These are phyloP conservation scores for Schizochytrium sp. DNA, from an alignment of 108 stramenopile genomes.

Conservation along the genomic window DNA sequence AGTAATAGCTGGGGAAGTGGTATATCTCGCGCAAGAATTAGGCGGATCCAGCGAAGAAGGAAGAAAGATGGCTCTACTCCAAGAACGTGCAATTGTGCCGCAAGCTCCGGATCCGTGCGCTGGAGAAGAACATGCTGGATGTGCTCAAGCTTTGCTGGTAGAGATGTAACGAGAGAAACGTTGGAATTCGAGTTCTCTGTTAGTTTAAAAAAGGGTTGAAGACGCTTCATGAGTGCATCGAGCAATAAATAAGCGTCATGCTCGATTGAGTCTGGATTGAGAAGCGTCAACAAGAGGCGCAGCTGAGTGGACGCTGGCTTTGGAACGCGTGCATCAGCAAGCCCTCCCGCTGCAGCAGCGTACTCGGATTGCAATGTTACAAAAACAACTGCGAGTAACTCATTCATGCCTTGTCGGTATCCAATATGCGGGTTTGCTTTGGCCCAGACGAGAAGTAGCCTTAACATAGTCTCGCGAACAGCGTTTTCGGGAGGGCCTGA, in stretches of 20 bases:
- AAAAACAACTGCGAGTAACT: slow-evolving; percentile 2
- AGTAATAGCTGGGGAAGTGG: slow-evolving; percentile 17
- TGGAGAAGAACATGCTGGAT: slow-evolving; percentile 51
- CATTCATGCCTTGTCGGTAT: slow-evolving; percentile 46
- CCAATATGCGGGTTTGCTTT: background rate
- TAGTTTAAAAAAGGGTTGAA: slow-evolving; percentile 5
- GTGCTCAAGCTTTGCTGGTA: slow-evolving; percentile 48
- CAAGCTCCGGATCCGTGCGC: slow-evolving; percentile 51
- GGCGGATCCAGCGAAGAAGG: slow-evolving; percentile 26
- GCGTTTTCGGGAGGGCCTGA: background rate
- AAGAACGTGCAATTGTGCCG: slow-evolving; percentile 27
- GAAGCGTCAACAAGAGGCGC: background rate
- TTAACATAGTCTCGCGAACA: background rate
- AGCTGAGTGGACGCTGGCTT: background rate
- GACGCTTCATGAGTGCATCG: background rate
- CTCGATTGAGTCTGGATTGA: background rate
- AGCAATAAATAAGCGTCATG: slow-evolving; percentile 35
- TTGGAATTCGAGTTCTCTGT: background rate
- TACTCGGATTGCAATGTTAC: slow-evolving; percentile 25
- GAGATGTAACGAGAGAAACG: background rate
- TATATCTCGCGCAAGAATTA: slow-evolving; percentile 33
- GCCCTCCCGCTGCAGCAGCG: background rate
- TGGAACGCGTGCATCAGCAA: background rate
- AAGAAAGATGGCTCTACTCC: slow-evolving; percentile 49
- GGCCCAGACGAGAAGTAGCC: slow-evolving; percentile 44